Base-by-base conservation (phyloP, 2,329 filamentous ascomycete species). In the Raffaelea ambrosiae region DNA sequence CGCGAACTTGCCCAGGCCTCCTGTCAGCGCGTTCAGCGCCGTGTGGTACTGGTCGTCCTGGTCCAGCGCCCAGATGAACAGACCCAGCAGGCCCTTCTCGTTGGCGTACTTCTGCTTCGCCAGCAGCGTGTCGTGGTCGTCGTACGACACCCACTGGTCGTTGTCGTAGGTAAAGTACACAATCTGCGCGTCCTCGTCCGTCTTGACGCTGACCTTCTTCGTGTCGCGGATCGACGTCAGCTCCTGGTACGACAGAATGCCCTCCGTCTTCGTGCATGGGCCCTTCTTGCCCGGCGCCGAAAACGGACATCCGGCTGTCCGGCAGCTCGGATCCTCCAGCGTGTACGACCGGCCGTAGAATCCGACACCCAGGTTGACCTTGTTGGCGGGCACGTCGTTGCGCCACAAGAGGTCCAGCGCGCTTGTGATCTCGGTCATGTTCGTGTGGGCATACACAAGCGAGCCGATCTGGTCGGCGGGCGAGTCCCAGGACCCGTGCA, bases 321-420 rank as follows among this genome's bases (percentile, higher is more conserved):
- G 51, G 42, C 55, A 60, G 3, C 13, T 18, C 2, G 56, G 49
- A 41, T 55, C 47, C 11, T 41, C 38, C 11, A 58, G 52, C 10
- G 49, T 51, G 20, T 57, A 59, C n/a, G 52, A 38, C 38, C 56
- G 46, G 3, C 68, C 69, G 49, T 73, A 73, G 48, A 68, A 71
- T 1, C 61, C 67, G 14, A 66, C 31, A 0, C 71, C 71, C 9
- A 75, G 50, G 7, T 57, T 58, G 5, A 76, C 57, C 36, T 71
- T 67, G 1, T 47, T 39, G 0, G 71, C 64, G 2, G 58, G 51
- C 4, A 76, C 57, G 19, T 63, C 54, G 23, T 59, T 64, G 11
- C 66, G 60, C 68, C 71, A 73, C 4, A 75, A 53, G 1, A 73
- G 63, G 4, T 70, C 63, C 1, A 70, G 48, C 0, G 58, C 59